Evolutionary conservation across 176 grass and related monocot genomes (phyloP), one percentile per base, ranked within the genome.

Genomic region (Zoysia pacifica): DNA sequence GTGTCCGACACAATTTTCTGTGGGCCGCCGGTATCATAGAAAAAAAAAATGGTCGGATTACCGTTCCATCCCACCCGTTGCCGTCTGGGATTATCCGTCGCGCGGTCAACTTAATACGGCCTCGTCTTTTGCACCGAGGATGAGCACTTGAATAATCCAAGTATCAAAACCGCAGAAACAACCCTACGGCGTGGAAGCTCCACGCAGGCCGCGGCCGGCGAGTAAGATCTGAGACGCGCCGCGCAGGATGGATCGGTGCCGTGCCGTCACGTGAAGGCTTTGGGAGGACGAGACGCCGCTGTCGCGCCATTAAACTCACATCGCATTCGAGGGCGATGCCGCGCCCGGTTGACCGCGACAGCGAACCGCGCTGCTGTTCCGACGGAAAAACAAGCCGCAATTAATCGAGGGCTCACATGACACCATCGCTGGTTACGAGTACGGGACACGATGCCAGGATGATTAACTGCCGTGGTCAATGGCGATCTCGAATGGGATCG

Each of bases 281-380:
- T 36, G 59, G 85, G 71, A 67, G 70, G 4, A 43, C 61, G 74
- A 39, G 18, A 43, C 62, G 77, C 37, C 74, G 61, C 61, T 38
- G 39, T 79, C 53, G 49, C 81, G 56, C 56, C 79, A 71, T 82
- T 38, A 64, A 48, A 75, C 73, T 59, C 42, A 36, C 9, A 72
- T 20, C 28, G 52, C 52, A 19, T 43, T 1, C 37, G 38, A 40
- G 20, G 36, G 19, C n/a, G 86, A 83, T 69, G 40, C 52, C 81
- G 49, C 80, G 77, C 16, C 80, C 36, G 39, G 39, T 37, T 66
- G 81, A 79, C 45, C 55, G 47, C 45, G 81, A 83, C 62, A 1
- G 9, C 9, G 38, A 83, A 83, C 81, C 44, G 55, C 80, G 69
- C 73, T 15, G 44, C 43, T 36, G 46, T 39, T 39, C 4, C 60